Conservation (phyloP, 257 asterid genomes). For the Cinchona pubescens region DNA sequence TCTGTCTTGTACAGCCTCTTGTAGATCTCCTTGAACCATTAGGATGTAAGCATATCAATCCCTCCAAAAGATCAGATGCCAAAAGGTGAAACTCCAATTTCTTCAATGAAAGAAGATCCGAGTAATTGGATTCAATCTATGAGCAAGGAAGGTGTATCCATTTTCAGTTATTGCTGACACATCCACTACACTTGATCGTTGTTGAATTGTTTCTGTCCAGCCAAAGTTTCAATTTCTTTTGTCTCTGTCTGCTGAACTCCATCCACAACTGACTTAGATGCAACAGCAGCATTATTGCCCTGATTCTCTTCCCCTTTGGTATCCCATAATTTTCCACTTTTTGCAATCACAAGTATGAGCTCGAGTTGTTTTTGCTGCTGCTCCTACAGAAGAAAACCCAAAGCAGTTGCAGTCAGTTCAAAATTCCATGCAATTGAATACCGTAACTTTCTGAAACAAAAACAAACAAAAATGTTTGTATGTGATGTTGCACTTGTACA, state of each 20-base stretch:
- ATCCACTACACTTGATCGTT: constrained; percentile 15
- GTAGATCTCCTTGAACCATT: neutral
- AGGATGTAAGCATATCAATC: neutral
- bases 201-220: constrained; percentile 37
- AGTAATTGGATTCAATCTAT: neutral
- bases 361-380: constrained; percentile 81
- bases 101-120: constrained; percentile 3
- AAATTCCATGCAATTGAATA: neutral
- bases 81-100: neutral
- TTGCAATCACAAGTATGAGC: constrained; percentile 59
- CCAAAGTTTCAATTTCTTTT: constrained; percentile 34
- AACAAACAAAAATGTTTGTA: neutral
- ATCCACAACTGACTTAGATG: constrained; percentile 25
- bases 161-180: neutral
- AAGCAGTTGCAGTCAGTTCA: constrained; percentile 5
- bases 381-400: constrained; percentile 43
- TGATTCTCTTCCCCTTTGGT: constrained; percentile 19
- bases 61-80: neutral
- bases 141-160: neutral
- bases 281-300: neutral
- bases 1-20: no score
- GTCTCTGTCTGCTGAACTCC: constrained; percentile 24
- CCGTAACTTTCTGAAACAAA: neutral
- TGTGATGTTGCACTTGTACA: neutral
- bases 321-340: constrained; percentile 38